phyloP scores from a whole-genome alignment of 2,329 filamentous ascomycete genomes.

The Geosmithia flava region DNA sequence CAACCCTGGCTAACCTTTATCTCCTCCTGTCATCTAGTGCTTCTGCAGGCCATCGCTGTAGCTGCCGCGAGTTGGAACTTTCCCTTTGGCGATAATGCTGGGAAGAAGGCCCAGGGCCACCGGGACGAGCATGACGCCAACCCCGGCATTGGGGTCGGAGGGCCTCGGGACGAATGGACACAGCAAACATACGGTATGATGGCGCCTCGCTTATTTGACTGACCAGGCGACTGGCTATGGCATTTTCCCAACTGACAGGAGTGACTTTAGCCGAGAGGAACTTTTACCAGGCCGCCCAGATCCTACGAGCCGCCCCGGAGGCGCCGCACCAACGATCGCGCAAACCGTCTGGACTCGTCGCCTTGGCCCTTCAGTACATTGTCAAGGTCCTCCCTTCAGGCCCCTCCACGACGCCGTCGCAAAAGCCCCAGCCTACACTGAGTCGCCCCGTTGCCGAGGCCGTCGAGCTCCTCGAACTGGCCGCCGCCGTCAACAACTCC shows the following conservation, averaged over 20 bases:
- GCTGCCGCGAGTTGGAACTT: slow-evolving; percentile 17
- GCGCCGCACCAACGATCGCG: slow-evolving; percentile 28
- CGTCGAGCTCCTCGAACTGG: slow-evolving; percentile 38
- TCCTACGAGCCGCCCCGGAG: slow-evolving; percentile 36
- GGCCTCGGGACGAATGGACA: not conserved
- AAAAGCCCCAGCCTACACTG: slow-evolving; percentile 15
- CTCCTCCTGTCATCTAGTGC: slow-evolving; percentile 28
- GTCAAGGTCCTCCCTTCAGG: slow-evolving; percentile 37
- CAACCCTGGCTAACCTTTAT: slow-evolving; percentile 7
- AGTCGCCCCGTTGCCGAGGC: slow-evolving; percentile 35
- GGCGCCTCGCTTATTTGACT: too few species aligned
- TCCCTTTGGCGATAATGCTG: not conserved
- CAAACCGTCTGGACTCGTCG: slow-evolving; percentile 30
- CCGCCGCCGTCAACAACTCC: slow-evolving; percentile 46
- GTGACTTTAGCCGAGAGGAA: slow-evolving; percentile 34
- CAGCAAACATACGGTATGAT: not conserved
- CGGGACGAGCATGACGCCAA: slow-evolving; percentile 9
- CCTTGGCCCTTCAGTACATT: slow-evolving; percentile 27
- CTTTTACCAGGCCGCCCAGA: slow-evolving; percentile 36
- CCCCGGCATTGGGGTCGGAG: not conserved
- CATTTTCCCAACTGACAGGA: not conserved
- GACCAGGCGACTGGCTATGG: too few species aligned
- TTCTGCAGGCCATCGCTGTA: slow-evolving; percentile 29
- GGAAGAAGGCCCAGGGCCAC: not conserved
- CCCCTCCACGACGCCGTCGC: slow-evolving; percentile 31